A percentile compares a stretch with the other conserved stretches of the same genome.
Conservation (phyloP, 2,329 filamentous ascomycete genomes). For the Aspergillus sp. region DNA sequence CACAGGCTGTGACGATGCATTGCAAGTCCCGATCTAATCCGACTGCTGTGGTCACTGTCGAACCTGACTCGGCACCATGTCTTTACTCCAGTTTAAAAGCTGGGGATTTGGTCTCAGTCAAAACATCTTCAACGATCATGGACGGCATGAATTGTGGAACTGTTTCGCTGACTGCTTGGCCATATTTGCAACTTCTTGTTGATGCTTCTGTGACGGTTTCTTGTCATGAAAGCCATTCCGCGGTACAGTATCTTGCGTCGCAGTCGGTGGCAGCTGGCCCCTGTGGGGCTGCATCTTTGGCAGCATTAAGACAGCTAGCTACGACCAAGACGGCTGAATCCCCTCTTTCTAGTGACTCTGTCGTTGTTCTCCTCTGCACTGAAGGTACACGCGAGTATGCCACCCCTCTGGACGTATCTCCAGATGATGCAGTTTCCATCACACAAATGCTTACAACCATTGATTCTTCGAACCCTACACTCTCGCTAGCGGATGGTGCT, state of each 20-base stretch:
- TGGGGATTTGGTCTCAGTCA: conserved; percentile 46
- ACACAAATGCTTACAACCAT: conserved; percentile 46
- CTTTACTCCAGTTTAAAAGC: conserved; percentile 45
- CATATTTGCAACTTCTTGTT: conserved; percentile 52
- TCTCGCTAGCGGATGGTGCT: conserved; percentile 38
- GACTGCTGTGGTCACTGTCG: conserved; percentile 59
- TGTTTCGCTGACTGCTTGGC: conserved; percentile 62
- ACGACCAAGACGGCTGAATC: conserved; percentile 24
- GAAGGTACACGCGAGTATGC: conserved; percentile 57
- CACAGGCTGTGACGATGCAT: conserved; percentile 63
- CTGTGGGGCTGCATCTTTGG: conserved; percentile 56
- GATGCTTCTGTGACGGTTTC: conserved; percentile 58
- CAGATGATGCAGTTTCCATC: conserved; percentile 39
- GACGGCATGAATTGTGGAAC: conserved; percentile 69
- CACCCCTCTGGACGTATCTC: conserved; percentile 37
- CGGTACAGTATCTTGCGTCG: conserved; percentile 49
- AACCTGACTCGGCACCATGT: conserved; percentile 61
- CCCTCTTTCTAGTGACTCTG: conserved; percentile 41
- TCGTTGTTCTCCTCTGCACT: conserved; percentile 63
- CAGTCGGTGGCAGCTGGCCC: conserved; percentile 52
- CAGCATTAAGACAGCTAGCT: conserved; percentile 50
- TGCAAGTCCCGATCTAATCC: conserved; percentile 48
- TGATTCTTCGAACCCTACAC: conserved; percentile 45
- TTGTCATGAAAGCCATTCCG: conserved; percentile 58
- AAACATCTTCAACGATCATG: conserved; percentile 65